Conservation (phyloP, 2,329 filamentous ascomycete species). For the Neobulgaria alba region DNA sequence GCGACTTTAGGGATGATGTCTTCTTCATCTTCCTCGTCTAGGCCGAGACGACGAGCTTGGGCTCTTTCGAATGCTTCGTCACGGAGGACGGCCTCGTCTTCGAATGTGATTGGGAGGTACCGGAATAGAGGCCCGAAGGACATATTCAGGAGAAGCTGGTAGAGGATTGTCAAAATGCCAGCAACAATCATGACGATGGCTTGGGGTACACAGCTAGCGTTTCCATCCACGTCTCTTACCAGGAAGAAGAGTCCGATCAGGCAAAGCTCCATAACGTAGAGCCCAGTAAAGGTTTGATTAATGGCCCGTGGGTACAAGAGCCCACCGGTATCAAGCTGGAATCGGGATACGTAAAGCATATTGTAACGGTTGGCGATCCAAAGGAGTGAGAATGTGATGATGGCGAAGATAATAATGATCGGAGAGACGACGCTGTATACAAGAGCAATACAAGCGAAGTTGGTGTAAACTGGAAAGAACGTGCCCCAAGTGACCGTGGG, state of each 20-base stretch:
- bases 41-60: slow-evolving; percentile 61
- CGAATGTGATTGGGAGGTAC: slow-evolving; percentile 88
- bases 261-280: slow-evolving; percentile 91
- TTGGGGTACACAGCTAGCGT: slow-evolving; percentile 60
- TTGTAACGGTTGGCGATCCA: slow-evolving; percentile 97
- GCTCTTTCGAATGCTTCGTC: slow-evolving; percentile 81
- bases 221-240: slow-evolving; percentile 46
- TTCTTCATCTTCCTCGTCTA: slow-evolving; percentile 45
- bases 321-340: slow-evolving; percentile 84
- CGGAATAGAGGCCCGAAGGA: slow-evolving; percentile 80
- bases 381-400: slow-evolving; percentile 82
- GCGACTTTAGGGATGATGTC: slow-evolving; percentile 21
- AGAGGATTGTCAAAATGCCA: slow-evolving; percentile 61
- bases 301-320: slow-evolving; percentile 86
- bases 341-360: slow-evolving; percentile 88
- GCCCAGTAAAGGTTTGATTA: slow-evolving; percentile 88
- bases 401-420: slow-evolving; percentile 84
- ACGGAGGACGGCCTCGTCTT: slow-evolving; percentile 87
- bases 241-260: slow-evolving; percentile 87
- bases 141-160: slow-evolving; percentile 71
- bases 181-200: slow-evolving; percentile 78
- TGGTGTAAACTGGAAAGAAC: slow-evolving; percentile 94
- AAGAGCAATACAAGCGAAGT: slow-evolving; percentile 85
- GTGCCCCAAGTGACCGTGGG: slow-evolving; percentile 79
- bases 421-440: slow-evolving; percentile 87